Evolutionary conservation across 805 yeast genomes (phyloP), one percentile per base, ranked within the genome.

Genomic region (Cyberlindnera veronae): DNA sequence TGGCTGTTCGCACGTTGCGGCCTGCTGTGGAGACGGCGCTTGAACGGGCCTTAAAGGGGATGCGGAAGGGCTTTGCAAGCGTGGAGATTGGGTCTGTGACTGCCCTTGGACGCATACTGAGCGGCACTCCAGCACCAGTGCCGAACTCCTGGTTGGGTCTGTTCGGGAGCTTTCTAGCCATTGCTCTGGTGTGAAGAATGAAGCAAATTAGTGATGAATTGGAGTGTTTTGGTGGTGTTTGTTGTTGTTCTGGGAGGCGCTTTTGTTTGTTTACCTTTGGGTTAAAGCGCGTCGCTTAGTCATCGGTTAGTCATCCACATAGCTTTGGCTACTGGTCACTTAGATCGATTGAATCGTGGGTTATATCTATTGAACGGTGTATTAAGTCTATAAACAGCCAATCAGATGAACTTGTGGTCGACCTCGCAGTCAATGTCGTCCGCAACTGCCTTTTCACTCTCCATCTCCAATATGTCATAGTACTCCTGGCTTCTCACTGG

Each of bases 81-180:
- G 74, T 64, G 6, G 59, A 65, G 2, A 69, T 61, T 3, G 86
- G 73, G 37, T 77, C 79, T 3, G 71, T 68, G 16, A 74, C 68
- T 14, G 73, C 66, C 17, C 81, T 67, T 7, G 81, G 80, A 31
- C 81, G 66, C 34, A 74, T 70, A 8, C 71, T 70, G 14, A 71
- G 68, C n/a, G 77, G 72, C 0, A 84, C 68, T 0, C 85, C 84
- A 1, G 84, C 84, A 1, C 90, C 91, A 1, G 80, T 75, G 2
- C 89, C 90, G 23, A 80, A 63, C 27, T 70, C 74, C 39, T 66
- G 66, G 9, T 62, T 63, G 1, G 76, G 75, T 38, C 60, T 60
- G 44, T 67, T 67, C 1, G 74, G 76, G 10, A 68, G 52, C 34
- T 55, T 57, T 53, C 62, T 59, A 3, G 63, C 69, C 70, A 66